Percentiles rank a stretch among this genome's conserved stretches.
Evolutionary conservation across 805 yeast genomes (phyloP).

Genomic region (Metschnikowia corniflorae): DNA sequence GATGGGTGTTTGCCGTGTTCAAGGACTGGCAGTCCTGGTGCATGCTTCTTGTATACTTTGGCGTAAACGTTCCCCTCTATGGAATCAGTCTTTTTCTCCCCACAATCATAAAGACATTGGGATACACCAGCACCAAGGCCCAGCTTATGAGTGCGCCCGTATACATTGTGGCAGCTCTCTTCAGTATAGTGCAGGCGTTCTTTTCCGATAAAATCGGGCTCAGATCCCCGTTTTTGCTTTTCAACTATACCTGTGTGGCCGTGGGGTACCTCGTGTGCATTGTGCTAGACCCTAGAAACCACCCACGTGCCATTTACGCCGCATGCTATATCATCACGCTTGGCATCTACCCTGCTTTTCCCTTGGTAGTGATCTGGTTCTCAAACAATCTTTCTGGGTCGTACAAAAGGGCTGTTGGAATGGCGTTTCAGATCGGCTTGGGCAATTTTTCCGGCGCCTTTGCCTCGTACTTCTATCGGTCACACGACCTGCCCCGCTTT

Average conservation of each 20-base stretch:
- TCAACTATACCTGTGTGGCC: conserved; percentile 22
- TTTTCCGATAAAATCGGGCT: conserved; percentile 23
- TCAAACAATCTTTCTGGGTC: conserved; percentile 34
- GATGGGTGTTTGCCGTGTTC: conserved; percentile 19
- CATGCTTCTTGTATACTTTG: conserved; percentile 25
- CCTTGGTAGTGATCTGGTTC: conserved; percentile 31
- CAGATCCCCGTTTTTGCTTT: conserved; percentile 28
- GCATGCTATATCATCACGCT: conserved; percentile 29
- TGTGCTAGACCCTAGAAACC: conserved; percentile 18
- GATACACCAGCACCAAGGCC: conserved; percentile 37
- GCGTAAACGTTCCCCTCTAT: conserved; percentile 30
- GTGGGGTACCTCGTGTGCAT: conserved; percentile 30
- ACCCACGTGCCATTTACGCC: conserved; percentile 27
- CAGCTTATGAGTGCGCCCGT: conserved; percentile 46
- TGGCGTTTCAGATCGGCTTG: conserved; percentile 37
- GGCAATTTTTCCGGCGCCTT: conserved; percentile 38
- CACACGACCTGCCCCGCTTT: conserved; percentile 24
- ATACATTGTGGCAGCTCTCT: conserved; percentile 31
- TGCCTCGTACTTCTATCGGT: conserved; percentile 29
- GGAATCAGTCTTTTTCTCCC: conserved; percentile 43
- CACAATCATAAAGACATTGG: conserved; percentile 41
- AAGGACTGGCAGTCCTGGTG: conserved; percentile 26
- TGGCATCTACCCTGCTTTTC: conserved; percentile 29
- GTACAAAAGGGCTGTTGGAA: conserved; percentile 35
- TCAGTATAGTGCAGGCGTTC: conserved; percentile 26